Evolutionary conservation across 177 flowering plant species (phyloP), one percentile per base, ranked within the genome.

Genomic region (Tripterygium wilfordii): DNA sequence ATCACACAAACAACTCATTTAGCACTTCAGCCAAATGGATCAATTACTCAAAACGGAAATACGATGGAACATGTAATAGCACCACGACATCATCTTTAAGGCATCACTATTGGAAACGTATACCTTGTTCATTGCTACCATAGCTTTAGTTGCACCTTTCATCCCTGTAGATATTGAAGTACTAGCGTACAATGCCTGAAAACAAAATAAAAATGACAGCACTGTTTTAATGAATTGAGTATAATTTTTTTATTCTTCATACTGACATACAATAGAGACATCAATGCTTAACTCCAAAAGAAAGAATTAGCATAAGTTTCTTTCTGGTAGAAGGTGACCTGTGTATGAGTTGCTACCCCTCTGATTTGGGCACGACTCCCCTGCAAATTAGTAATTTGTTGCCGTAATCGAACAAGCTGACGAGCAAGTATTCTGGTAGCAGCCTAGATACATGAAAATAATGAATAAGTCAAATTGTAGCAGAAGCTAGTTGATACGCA

Each of bases 101-200:
- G n/a, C n/a, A n/a, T n/a, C n/a, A n/a, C n/a, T n/a, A n/a, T n/a
- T 14, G 29, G 15, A 26, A 4, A 21, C 10, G 30, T 53, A 37
- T 63, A 85, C 98, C 75, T 83, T 85, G 67, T 88, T 91, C 96
- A 91, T 91, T 16, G 96, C 92, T 13, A 62, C 66, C 98, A 91
- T 88, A 50, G 98, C 96, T 68, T 85, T 85, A 24, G 95, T 88
- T 48, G 98, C 98, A 60, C 98, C 96, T 62, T 85, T 88, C 92
- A 91, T 85, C 35, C 96, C 98, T 27, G 83, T 76, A 10, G 91
- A 78, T 41, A 91, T 82, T 24, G 98, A 86, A 52, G 96, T 83
- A 65, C 75, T 80, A 16, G 98, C 98, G 71, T 88, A 79, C 67
- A 91, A 63, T 15, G 96, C 98, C 95, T 85, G 70, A 20, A 25